Percentiles rank a stretch among this genome's conserved stretches.
Conservation (phyloP, 2,329 filamentous ascomycete genomes). For the Colletotrichum tropicale region DNA sequence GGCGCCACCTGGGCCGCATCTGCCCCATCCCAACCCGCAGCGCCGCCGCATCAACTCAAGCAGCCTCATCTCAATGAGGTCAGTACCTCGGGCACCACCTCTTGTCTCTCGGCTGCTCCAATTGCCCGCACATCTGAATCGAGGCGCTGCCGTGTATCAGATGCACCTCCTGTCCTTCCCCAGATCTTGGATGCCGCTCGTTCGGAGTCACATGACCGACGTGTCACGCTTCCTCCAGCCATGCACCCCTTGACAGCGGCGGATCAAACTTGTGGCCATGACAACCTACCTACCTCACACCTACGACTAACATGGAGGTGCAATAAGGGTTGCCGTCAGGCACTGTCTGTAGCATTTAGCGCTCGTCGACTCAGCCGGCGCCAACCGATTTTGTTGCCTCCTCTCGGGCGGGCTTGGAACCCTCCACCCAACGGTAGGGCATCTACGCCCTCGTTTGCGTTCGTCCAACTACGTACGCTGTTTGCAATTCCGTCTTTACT, state of each 20-base stretch:
- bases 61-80: background rate
- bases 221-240: background rate
- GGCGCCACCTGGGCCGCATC: background rate
- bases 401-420: background rate
- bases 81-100: background rate
- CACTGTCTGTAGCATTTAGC: background rate
- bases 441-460: background rate
- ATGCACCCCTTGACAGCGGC: background rate
- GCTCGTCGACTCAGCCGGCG: background rate
- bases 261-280: background rate
- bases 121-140: background rate
- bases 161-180: background rate
- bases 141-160: background rate
- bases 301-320: background rate
- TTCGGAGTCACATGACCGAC: constrained; percentile 3
- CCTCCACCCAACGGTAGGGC: background rate
- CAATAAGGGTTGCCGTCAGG: background rate
- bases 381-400: background rate
- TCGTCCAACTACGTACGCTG: background rate
- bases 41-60: background rate
- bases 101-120: background rate
- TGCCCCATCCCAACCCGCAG: background rate
- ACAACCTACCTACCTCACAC: background rate
- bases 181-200: background rate
- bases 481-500: background rate